Percentiles rank a stretch among this genome's conserved stretches.
phyloP scores from a whole-genome alignment of 805 yeast genomes.

The Saccharomyces kudriavzevii region DNA sequence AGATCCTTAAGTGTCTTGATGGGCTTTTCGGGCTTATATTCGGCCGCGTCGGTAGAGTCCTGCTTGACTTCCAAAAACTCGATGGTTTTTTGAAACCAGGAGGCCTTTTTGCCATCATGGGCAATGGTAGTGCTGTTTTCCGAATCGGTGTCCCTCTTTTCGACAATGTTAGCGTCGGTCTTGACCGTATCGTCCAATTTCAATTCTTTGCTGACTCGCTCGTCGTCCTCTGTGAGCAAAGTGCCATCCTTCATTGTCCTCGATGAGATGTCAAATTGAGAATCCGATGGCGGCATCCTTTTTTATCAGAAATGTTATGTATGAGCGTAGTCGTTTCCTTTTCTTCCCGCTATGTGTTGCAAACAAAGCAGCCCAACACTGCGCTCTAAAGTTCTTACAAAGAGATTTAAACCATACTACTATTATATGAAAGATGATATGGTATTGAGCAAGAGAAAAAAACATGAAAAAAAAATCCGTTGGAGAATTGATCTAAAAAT shows the following conservation, averaged over 20 bases:
- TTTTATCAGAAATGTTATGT: neutral
- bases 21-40: neutral
- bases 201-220: neutral
- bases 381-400: neutral
- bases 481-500: neutral
- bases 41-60: neutral
- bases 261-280: neutral
- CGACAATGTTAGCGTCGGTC: neutral
- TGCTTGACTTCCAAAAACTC: slow-evolving; percentile 2
- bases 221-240: neutral
- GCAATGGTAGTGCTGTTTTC: neutral
- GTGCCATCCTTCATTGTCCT: neutral
- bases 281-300: neutral
- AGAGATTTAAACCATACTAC: neutral
- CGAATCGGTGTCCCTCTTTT: neutral
- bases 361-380: neutral
- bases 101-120: neutral
- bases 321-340: neutral
- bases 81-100: neutral
- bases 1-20: neutral
- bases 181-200: neutral
- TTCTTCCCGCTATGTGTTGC: neutral
- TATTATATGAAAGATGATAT: neutral
- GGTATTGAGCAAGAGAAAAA: neutral
- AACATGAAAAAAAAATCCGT: neutral